Base-by-base conservation (phyloP, 352 stramenopile species). In the Globisporangium paroecandrum region DNA sequence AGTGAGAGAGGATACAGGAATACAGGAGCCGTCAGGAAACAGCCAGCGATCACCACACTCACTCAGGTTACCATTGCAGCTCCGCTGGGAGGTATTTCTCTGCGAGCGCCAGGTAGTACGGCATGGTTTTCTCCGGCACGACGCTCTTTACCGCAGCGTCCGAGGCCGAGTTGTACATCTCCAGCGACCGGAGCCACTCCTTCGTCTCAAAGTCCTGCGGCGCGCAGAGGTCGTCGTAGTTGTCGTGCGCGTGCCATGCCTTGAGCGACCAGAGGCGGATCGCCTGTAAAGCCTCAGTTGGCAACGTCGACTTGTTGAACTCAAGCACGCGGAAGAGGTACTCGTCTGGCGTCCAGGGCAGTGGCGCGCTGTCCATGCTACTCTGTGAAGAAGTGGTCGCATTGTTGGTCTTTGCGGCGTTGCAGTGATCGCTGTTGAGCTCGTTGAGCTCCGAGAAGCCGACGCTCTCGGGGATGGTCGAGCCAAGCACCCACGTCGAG, bases 331-430 rank as follows among this genome's bases (percentile, higher is more conserved):
- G 72, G 69, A 82, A 85, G 24, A 95, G 59, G 67, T 94, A 95
- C 66, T 94, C 87, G 34, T 94, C 87, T 0, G 85, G 83, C 18
- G 86, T 93, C 84, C 85, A 93, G 12, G 87, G 85, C 34, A 93
- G 66, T 49, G 77, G 29, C 5, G 71, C 73, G 22, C 81, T 59
- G 22, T 87, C 80, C 56, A 93, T 73, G 1, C 74, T 78, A 3
- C 36, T 36, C 6, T 66, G 64, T 12, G 69, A 60, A 13, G 47
- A 59, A 43, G 51, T 15, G 0, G 13, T 24, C 10, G 27, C 32
- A 49, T 62, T 58, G 34, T 61, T 71, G 20, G 15, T 34, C 9
- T 62, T 62, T 2, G 56, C 56, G 1, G 61, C 32, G 15, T 46
- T 74, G 32, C 58, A 77, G 55, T 91, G 82, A 65, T 94, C 85